Percentiles rank a stretch among this genome's conserved stretches.
Conservation (phyloP, 1,284 basidiomycete species). For the Ustilago trichophora region DNA sequence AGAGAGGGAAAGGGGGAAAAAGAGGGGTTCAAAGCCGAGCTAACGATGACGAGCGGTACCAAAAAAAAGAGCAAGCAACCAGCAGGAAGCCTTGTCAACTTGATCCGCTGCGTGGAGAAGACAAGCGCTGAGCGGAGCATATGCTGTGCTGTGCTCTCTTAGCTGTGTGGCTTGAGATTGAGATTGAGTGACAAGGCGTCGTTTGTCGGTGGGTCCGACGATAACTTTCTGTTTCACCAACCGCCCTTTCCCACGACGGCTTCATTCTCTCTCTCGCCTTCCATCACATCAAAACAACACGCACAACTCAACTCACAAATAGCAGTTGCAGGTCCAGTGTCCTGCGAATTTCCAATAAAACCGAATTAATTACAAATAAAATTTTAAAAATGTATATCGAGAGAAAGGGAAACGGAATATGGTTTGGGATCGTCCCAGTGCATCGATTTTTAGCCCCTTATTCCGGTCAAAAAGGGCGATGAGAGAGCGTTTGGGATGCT, state of each 20-base stretch:
- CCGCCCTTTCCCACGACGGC: background rate
- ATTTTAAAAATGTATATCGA: background rate
- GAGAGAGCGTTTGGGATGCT: too few species aligned
- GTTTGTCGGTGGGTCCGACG: conserved; percentile 13
- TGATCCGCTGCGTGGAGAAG: background rate
- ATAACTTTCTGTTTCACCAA: conserved; percentile 14
- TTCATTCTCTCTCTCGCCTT: conserved; percentile 1
- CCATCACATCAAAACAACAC: background rate
- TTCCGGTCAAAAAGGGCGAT: background rate
- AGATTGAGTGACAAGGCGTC: too few species aligned
- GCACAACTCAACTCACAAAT: too few species aligned
- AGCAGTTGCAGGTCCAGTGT: too few species aligned
- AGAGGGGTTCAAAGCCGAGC: conserved; percentile 4
- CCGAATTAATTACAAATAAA: background rate
- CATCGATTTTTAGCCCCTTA: background rate
- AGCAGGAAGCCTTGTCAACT: too few species aligned
- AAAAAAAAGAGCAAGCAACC: background rate
- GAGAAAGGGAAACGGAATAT: background rate
- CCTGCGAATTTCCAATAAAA: too few species aligned
- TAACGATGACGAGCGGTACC: conserved; percentile 12
- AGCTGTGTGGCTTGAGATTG: too few species aligned
- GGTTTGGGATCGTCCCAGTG: background rate
- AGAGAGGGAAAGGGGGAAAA: background rate
- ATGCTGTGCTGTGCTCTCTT: background rate
- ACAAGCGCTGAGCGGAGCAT: background rate